phyloP scores from a whole-genome alignment of 441 rosid species.

The Eutrema salsugineum region DNA sequence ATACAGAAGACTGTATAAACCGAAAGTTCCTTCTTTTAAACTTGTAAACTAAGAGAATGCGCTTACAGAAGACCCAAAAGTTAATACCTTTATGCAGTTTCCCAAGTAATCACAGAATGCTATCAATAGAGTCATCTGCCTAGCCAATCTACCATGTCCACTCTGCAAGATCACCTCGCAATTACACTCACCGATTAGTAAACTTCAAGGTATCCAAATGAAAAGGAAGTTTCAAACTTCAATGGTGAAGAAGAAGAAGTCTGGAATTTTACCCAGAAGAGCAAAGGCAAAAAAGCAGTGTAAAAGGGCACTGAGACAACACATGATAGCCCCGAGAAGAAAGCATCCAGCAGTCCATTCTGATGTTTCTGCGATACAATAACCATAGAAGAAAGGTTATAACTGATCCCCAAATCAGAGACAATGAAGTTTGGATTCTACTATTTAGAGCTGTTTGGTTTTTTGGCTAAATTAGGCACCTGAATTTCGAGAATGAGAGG shows the following conservation, averaged over 20 bases:
- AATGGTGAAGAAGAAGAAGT: not conserved
- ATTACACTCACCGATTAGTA: not conserved
- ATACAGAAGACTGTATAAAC: constrained; percentile 4
- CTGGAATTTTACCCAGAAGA: constrained; percentile 71
- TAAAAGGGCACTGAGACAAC: constrained; percentile 96
- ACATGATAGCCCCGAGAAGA: constrained; percentile 82
- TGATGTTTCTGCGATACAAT: constrained; percentile 58
- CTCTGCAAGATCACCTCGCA: constrained; percentile 42
- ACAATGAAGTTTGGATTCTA: not conserved
- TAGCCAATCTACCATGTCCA: constrained; percentile 95
- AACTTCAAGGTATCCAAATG: not conserved
- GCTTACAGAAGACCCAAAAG: not conserved
- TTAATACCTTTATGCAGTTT: constrained; percentile 72
- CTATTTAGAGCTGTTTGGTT: not conserved
- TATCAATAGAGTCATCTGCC: constrained; percentile 96
- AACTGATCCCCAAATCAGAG: not conserved
- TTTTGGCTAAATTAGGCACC: constrained; percentile 35
- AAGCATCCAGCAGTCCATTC: constrained; percentile 61
- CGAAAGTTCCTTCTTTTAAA: not conserved
- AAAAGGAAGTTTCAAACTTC: constrained; percentile 1
- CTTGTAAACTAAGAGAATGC: not conserved
- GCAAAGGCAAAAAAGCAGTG: constrained; percentile 94
- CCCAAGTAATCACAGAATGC: constrained; percentile 95
- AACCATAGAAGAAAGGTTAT: not conserved
- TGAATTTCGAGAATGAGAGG: constrained; percentile 73